Conservation (phyloP, 192 early-diverging fungal species). For the Entrophospora sp. region DNA sequence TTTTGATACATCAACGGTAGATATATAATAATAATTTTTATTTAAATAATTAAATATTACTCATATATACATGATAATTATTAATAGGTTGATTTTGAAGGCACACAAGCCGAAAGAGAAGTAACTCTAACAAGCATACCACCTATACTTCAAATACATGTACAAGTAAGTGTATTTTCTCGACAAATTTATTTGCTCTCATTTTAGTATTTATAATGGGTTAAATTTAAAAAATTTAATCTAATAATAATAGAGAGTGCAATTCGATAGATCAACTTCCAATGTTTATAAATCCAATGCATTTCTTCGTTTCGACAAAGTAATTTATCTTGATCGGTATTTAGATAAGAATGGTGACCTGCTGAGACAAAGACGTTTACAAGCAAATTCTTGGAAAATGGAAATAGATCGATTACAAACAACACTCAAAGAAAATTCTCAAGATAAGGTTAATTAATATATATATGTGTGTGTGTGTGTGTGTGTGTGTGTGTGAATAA, state of each 20-base stretch:
- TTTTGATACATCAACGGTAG: slow-evolving; percentile 36
- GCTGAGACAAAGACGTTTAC: slow-evolving; percentile 16
- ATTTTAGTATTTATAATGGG: neutral
- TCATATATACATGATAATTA: neutral
- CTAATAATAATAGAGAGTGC: slow-evolving; percentile 39
- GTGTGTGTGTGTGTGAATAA: neutral
- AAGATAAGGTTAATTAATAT: slow-evolving; percentile 1
- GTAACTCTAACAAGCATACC: slow-evolving; percentile 47
- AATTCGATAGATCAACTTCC: slow-evolving; percentile 50
- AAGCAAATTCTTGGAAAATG: slow-evolving; percentile 23
- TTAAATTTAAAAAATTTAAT: neutral
- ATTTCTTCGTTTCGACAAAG: slow-evolving; percentile 50
- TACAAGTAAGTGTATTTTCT: slow-evolving; percentile 33
- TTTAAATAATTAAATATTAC: neutral
- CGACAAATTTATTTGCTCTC: too few relatives aligned
- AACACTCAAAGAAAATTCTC: slow-evolving; percentile 22
- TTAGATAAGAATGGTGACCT: slow-evolving; percentile 29
- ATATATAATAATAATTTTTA: neutral
- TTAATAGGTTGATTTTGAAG: slow-evolving; percentile 23
- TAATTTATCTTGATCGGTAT: slow-evolving; percentile 53
- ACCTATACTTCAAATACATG: slow-evolving; percentile 60
- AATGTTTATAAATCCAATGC: slow-evolving; percentile 62
- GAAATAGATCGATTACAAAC: slow-evolving; percentile 24
- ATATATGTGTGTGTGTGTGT: neutral
- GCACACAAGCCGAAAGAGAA: slow-evolving; percentile 27